Evolutionary conservation across 1,139 yeast species (phyloP).

Genomic region (Candida tropicalis): DNA sequence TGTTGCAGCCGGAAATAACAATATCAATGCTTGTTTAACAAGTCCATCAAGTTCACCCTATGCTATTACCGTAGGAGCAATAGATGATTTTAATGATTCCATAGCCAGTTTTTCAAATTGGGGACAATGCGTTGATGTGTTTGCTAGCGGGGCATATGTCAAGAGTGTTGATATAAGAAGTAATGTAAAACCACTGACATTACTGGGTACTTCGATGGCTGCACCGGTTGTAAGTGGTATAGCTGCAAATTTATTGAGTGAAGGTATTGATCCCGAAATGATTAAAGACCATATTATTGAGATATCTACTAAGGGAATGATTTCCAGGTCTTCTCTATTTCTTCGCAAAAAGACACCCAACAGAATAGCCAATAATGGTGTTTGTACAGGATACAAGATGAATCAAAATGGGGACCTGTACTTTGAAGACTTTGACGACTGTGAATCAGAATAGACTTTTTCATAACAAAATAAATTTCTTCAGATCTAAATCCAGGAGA

Average conservation of each 20-base stretch:
- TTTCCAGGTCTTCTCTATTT: constrained; percentile 34
- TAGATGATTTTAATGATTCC: constrained; percentile 68
- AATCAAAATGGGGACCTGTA: constrained; percentile 6
- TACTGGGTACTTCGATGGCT: constrained; percentile 90
- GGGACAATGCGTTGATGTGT: constrained; percentile 84
- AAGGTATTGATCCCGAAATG: constrained; percentile 51
- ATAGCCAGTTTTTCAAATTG: constrained; percentile 81
- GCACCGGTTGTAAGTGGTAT: constrained; percentile 80
- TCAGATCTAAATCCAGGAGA: no score
- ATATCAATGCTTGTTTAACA: constrained; percentile 71
- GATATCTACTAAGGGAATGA: constrained; percentile 33
- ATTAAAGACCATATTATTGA: constrained; percentile 43
- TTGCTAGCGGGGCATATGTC: constrained; percentile 78
- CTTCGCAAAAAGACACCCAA: constrained; percentile 39
- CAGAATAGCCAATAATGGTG: constrained; percentile 37
- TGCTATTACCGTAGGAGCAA: constrained; percentile 85
- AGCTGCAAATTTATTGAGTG: constrained; percentile 60
- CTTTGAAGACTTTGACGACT: neutral
- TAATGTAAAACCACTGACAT: constrained; percentile 32
- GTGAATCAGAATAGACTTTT: constrained; percentile 1
- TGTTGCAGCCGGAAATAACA: constrained; percentile 86
- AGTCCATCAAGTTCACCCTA: constrained; percentile 76
- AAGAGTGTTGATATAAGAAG: constrained; percentile 39
- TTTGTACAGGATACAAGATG: constrained; percentile 13
- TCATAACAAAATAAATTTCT: neutral